A percentile compares a stretch with the other conserved stretches of the same genome.
Evolutionary conservation across 148 eudicot species (phyloP).

Genomic region (Nyssa sinensis): DNA sequence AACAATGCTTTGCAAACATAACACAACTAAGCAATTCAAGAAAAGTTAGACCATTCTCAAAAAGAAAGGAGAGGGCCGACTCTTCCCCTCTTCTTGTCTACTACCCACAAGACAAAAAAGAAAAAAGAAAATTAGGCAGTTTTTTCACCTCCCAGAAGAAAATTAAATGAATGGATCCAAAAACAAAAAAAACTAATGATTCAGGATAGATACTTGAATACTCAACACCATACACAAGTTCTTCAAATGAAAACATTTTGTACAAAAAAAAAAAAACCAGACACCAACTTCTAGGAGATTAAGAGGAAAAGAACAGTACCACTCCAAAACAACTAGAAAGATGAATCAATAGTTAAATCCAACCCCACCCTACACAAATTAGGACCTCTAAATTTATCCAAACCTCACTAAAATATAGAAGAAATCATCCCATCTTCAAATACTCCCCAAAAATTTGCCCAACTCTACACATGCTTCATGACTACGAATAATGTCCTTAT

Average conservation of each 20-base stretch:
- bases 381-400: conserved; percentile 12
- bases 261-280: conserved; percentile 14
- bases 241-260: conserved; percentile 17
- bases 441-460: not conserved
- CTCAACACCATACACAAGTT: conserved; percentile 3
- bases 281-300: conserved; percentile 8
- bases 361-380: not conserved
- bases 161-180: too few species aligned
- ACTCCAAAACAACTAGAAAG: not conserved
- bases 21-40: too few species aligned
- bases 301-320: not conserved
- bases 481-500: conserved; percentile 9
- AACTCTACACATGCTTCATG: conserved; percentile 12
- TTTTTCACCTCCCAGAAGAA: too few species aligned
- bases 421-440: not conserved
- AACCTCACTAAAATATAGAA: conserved; percentile 2
- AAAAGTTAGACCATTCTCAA: too few species aligned
- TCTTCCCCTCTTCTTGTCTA: too few species aligned
- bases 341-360: conserved; percentile 10
- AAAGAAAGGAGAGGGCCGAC: too few species aligned
- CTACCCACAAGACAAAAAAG: conserved; percentile 11
- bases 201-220: not conserved
- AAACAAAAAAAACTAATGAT: too few species aligned
- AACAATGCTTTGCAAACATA: too few species aligned
- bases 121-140: too few species aligned